Evolutionary conservation across 345 rosid genomes (phyloP).

Genomic region (Diplotaxis tenuifolia): DNA sequence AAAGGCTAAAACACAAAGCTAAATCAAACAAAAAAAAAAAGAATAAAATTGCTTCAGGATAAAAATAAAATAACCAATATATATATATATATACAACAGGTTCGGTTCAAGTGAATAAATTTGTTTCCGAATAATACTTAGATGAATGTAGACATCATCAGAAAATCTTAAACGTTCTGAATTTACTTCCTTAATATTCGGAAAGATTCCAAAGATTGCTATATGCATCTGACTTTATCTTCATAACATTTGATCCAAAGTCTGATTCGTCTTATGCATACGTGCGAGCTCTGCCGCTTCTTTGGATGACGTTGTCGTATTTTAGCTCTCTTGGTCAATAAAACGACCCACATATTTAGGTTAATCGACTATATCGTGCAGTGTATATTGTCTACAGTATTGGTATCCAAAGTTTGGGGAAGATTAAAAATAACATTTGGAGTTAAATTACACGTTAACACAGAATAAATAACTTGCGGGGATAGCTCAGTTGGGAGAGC

Average conservation of each 20-base stretch:
- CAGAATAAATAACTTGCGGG: slow-evolving; percentile 37
- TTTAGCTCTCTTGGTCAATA: not conserved
- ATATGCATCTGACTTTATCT: not conserved
- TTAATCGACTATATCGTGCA: not conserved
- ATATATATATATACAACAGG: too few relatives aligned
- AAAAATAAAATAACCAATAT: too few relatives aligned
- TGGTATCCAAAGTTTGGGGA: not conserved
- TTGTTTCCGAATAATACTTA: not conserved
- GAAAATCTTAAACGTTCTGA: not conserved
- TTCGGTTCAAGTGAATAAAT: too few relatives aligned
- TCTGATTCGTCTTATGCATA: not conserved
- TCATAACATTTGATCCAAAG: not conserved
- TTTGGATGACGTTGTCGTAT: not conserved
- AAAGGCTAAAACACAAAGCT: not conserved
- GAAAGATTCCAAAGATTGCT: not conserved
- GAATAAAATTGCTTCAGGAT: not conserved
- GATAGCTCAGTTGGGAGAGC: slow-evolving; percentile 99
- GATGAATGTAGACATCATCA: not conserved
- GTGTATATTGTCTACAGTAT: not conserved
- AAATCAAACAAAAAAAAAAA: not conserved
- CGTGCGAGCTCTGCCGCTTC: not conserved
- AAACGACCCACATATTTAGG: not conserved
- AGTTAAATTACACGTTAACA: not conserved
- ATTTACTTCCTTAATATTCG: not conserved
- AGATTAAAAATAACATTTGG: too few relatives aligned